Base-by-base conservation (phyloP, 2,329 filamentous ascomycete genomes). In the Aspergillus piperis region DNA sequence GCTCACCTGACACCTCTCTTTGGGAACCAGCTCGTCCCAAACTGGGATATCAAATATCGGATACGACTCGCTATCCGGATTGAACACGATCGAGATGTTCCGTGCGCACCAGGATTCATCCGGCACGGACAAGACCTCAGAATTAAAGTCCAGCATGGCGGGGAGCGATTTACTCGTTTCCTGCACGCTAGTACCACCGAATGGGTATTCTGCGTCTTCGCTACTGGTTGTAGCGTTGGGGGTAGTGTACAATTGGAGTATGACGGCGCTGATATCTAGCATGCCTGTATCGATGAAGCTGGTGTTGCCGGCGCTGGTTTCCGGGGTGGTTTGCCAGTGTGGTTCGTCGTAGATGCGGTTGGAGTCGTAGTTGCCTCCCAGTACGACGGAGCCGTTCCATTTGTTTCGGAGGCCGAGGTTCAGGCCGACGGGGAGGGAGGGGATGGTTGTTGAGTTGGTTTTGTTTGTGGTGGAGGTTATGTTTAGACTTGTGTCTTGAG, bases 321-420 rank as follows among this genome's bases (percentile, higher is more conserved):
- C 57, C 10, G 57, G n/a, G 19, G 44, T 39, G 10, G 57, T 54
- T 39, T 54, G 50, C 57, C 57, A 59, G 27, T 52, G 50, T 5
- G 57, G 19, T 48, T 59, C 57, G 41, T 59, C 41, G 41, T 30
- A 48, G 50, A 59, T 52, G 13, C 57, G 50, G 25, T 54, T 59
- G 17, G 57, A 27, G 57, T 59, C 57, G 50, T 59, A 59, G 39
- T 54, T 21, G 3, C 57, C 57, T 11, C 57, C 57, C 3, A 59
- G 11, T 3, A 53, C 30, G 10, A 59, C 19, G 11, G 57, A 53
- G 15, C 57, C 57, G n/a, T 53, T 38, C 57, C 57, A 59, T 17
- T 54, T 21, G 30, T 19, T 13, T 36, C 7, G 21, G 17, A 54
- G 23, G 30, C 57, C 57, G 10, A 59, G 49, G 50, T 59, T 59